phyloP scores from a whole-genome alignment of 306 rosid genomes.

The Calophaca sinica region DNA sequence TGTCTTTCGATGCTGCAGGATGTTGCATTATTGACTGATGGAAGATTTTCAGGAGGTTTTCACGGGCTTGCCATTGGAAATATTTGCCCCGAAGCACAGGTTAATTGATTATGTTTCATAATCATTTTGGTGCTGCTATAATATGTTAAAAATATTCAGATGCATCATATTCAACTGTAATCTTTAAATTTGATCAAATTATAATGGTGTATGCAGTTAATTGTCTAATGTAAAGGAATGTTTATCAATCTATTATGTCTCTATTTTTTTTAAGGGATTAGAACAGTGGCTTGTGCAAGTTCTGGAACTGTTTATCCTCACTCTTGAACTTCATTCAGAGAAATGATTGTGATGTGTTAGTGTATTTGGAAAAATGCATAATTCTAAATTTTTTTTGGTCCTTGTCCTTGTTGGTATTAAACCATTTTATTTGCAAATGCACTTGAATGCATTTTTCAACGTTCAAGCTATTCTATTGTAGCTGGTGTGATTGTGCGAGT shows the following conservation, averaged over 20 bases:
- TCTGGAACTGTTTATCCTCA: neutral
- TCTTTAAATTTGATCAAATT: conserved; percentile 26
- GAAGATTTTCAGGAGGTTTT: conserved; percentile 97
- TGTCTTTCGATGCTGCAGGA: conserved; percentile 64
- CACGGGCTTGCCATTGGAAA: conserved; percentile 98
- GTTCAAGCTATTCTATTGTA: too few relatives aligned
- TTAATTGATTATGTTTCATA: conserved; percentile 32
- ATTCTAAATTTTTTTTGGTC: too few relatives aligned
- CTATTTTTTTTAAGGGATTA: neutral
- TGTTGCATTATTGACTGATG: conserved; percentile 92
- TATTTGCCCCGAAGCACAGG: conserved; percentile 97
- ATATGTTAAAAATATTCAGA: conserved; percentile 20
- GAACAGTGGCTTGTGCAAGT: neutral
- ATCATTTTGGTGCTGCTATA: conserved; percentile 28
- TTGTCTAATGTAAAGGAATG: conserved; percentile 21
- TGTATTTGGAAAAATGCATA: neutral
- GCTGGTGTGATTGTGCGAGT: too few relatives aligned
- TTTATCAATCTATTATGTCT: neutral
- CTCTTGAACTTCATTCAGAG: neutral
- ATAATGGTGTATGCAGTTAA: neutral
- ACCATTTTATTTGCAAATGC: too few relatives aligned
- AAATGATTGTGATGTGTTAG: neutral
- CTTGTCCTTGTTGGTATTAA: too few relatives aligned
- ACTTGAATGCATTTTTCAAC: too few relatives aligned
- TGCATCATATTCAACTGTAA: conserved; percentile 12